Conservation (phyloP, 768 basidiomycete genomes). For the Trametes villosa region DNA sequence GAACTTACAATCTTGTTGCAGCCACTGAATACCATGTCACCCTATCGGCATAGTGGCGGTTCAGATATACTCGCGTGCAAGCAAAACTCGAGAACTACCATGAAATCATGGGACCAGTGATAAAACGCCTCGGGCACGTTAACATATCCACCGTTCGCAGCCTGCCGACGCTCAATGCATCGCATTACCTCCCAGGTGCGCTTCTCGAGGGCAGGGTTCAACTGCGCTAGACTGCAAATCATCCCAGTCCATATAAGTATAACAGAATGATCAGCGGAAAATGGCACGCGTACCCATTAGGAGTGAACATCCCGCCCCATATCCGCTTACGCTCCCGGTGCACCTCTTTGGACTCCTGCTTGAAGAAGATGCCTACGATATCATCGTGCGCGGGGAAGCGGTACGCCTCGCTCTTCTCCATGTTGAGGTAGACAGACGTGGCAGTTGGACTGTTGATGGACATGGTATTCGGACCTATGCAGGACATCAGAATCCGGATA, state of each 20-base stretch:
- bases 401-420: conserved; percentile 38
- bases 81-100: conserved; percentile 17
- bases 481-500: background rate
- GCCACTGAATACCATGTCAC: conserved; percentile 25
- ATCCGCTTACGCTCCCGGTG: conserved; percentile 33
- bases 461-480: conserved; percentile 13
- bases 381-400: conserved; percentile 19
- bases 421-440: conserved; percentile 30
- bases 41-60: background rate
- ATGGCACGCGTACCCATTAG: conserved; percentile 21
- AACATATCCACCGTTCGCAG: conserved; percentile 14
- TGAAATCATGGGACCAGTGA: conserved; percentile 35
- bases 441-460: conserved; percentile 36
- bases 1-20: conserved; percentile 13
- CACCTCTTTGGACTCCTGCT: conserved; percentile 14
- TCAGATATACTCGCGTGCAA: too few relatives aligned
- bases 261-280: background rate
- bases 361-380: conserved; percentile 37
- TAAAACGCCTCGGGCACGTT: conserved; percentile 20
- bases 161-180: conserved; percentile 11
- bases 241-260: background rate
- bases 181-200: conserved; percentile 20
- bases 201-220: conserved; percentile 2
- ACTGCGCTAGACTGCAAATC: background rate
- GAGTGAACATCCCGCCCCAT: conserved; percentile 37